These are phyloP conservation scores for Mucor sp. DNA, from an alignment of 371 early-diverging fungal genomes.

Conservation along the genomic window DNA sequence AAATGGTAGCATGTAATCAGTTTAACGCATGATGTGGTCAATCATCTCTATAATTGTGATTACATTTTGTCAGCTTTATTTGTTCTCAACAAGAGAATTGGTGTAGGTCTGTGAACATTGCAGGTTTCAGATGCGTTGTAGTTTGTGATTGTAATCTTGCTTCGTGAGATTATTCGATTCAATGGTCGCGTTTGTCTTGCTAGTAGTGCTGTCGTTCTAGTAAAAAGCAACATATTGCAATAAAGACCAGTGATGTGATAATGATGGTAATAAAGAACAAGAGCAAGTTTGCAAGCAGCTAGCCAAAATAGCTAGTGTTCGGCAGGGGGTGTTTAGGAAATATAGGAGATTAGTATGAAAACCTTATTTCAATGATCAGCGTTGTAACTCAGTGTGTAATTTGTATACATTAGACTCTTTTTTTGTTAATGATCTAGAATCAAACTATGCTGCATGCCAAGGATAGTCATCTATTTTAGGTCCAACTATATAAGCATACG, in stretches of 20 bases:
- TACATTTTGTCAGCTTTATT: constrained; percentile 3
- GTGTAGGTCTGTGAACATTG: constrained; percentile 20
- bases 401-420: neutral
- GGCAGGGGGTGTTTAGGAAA: neutral
- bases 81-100: constrained; percentile 19
- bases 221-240: neutral
- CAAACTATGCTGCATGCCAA: neutral
- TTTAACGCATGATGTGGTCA: neutral
- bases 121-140: constrained; percentile 8
- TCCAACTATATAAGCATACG: neutral
- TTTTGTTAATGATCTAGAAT: neutral
- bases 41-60: neutral
- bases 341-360: neutral
- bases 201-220: neutral
- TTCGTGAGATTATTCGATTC: neutral
- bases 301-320: neutral
- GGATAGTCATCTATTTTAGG: neutral
- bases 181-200: neutral
- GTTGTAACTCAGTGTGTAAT: neutral
- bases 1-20: neutral
- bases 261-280: neutral
- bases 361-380: neutral
- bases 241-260: neutral
- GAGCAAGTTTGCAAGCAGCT: neutral
- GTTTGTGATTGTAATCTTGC: constrained; percentile 5